phyloP scores from a whole-genome alignment of 805 yeast species.

The Candida montana region DNA sequence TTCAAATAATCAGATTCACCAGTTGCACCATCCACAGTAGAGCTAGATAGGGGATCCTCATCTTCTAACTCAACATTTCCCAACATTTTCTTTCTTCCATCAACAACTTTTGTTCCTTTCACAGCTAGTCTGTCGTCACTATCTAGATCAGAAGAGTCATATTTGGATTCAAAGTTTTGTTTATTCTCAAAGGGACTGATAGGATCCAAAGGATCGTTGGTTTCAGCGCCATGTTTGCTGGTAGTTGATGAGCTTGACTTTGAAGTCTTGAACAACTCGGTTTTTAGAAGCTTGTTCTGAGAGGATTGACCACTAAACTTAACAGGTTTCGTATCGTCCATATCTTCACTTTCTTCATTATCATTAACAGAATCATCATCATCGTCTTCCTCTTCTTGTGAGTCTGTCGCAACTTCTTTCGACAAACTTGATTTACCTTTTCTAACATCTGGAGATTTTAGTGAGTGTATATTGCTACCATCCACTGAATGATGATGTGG shows the following conservation, averaged over 20 bases:
- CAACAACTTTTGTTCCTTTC: constrained; percentile 5
- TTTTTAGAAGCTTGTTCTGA: not conserved
- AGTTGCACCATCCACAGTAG: constrained; percentile 1
- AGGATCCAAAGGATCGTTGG: not conserved
- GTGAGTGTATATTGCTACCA: constrained; percentile 9
- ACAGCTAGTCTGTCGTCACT: constrained; percentile 2
- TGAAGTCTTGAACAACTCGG: constrained; percentile 14
- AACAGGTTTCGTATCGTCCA: not conserved
- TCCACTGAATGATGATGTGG: constrained; percentile 10
- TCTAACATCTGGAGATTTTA: constrained; percentile 6
- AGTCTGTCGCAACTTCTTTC: constrained; percentile 11
- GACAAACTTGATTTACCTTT: constrained; percentile 23
- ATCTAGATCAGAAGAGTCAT: constrained; percentile 2
- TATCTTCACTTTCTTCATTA: constrained; percentile 11
- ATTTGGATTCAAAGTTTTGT: not conserved
- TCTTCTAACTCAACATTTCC: constrained; percentile 9
- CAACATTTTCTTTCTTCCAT: constrained; percentile 4
- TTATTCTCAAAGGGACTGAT: not conserved
- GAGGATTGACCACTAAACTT: not conserved
- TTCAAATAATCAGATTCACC: constrained; percentile 4
- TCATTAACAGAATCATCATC: constrained; percentile 17
- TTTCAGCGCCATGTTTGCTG: constrained; percentile 4
- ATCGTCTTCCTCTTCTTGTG: constrained; percentile 15
- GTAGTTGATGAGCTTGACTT: constrained; percentile 12
- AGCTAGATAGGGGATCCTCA: constrained; percentile 16